Evolutionary conservation across 768 basidiomycete species (phyloP), one percentile per base, ranked within the genome.

Genomic region (Auriscalpium microsporum): DNA sequence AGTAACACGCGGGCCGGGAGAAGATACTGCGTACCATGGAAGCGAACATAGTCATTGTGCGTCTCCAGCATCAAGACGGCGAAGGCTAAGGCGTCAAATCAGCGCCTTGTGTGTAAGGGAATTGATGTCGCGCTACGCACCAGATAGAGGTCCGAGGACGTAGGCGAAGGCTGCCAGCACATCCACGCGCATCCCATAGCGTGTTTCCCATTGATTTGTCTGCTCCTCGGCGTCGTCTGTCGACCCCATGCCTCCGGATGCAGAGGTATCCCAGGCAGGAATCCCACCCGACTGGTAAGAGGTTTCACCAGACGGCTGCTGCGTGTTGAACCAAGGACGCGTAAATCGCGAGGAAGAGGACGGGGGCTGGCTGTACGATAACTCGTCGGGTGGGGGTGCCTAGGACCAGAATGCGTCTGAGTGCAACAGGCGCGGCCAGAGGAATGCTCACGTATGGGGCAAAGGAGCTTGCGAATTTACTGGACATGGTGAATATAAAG

Each of bases 241-340:
- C 7, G 71, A 67, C 19, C 65, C 69, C 2, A 62, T 62, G n/a
- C 75, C 71, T 4, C 73, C 69, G 2, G 71, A 56, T 10, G 71
- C 64, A 13, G 78, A 77, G 13, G 75, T 74, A 48, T 72, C 71
- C 57, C 83, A 82, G 10, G 79, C 75, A 8, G 84, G 81, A 35
- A 81, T 72, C 11, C 77, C 84, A 13, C 87, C 87, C 11, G 83
- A 83, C 68, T 88, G 87, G 61, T 88, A 89, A 3, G 86, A 84
- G 8, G 71, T 66, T 53, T 63, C 64, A 13, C 61, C 64, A 40
- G 59, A 65, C 13, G 69, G 63, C 4, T 64, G 54, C 47, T 66
- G 68, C 48, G 69, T 58, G 16, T 79, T 76, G 54, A 83, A 82
- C 82, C 84, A 85, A 16, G 80, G 73, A 54, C 75, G 72, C 56